phyloP scores from a whole-genome alignment of 2,329 filamentous ascomycete genomes.

The Fusarium sp. region DNA sequence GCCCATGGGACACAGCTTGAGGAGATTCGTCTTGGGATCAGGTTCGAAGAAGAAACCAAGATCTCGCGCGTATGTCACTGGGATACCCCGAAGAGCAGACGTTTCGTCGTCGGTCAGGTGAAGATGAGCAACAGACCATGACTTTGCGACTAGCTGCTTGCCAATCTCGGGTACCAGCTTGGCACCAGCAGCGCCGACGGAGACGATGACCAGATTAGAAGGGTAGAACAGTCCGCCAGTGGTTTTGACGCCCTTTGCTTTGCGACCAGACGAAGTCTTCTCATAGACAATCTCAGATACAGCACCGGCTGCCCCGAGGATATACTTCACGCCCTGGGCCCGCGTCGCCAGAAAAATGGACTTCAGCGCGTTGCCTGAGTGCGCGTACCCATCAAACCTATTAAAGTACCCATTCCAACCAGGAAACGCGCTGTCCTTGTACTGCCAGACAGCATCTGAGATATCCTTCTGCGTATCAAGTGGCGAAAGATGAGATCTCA shows the following conservation, averaged over 20 bases:
- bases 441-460: slow-evolving; percentile 55
- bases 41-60: slow-evolving; percentile 74
- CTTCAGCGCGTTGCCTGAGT: slow-evolving; percentile 61
- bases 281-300: slow-evolving; percentile 42
- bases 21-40: slow-evolving; percentile 63
- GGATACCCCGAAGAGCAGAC: slow-evolving; percentile 63
- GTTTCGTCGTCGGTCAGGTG: slow-evolving; percentile 65
- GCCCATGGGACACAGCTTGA: slow-evolving; percentile 69
- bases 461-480: slow-evolving; percentile 53
- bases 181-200: slow-evolving; percentile 60
- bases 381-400: slow-evolving; percentile 64
- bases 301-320: slow-evolving; percentile 42
- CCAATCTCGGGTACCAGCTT: slow-evolving; percentile 59
- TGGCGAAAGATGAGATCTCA: slow-evolving; percentile 51
- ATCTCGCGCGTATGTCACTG: slow-evolving; percentile 68
- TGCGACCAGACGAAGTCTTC: background rate
- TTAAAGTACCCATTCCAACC: slow-evolving; percentile 69
- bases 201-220: slow-evolving; percentile 57
- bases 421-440: slow-evolving; percentile 55
- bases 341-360: slow-evolving; percentile 56
- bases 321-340: slow-evolving; percentile 31
- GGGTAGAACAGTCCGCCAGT: slow-evolving; percentile 19
- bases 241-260: slow-evolving; percentile 26
- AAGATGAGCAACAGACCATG: slow-evolving; percentile 68
- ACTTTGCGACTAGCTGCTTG: slow-evolving; percentile 61